Base-by-base conservation (phyloP, 225 moss, liverwort and hornwort genomes). In the Bryoerythrophyllum caledonicum region DNA sequence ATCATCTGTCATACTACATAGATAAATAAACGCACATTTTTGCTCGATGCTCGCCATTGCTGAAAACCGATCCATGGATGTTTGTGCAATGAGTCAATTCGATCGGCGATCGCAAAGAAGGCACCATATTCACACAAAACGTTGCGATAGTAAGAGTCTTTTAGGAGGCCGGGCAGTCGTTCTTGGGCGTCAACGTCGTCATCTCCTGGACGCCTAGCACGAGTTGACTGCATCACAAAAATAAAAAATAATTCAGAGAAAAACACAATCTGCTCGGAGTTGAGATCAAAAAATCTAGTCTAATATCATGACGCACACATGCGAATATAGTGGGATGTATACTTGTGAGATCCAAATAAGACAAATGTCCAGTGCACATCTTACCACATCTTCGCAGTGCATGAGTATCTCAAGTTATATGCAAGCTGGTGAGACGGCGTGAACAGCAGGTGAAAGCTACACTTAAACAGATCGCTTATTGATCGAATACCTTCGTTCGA, bases 1-100 rank as follows among this genome's bases (percentile, higher is more conserved):
- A 17, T n/a, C 52, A 70, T 58, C 10, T 27, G 54, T 53, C 38
- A 4, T 40, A 53, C 26, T 41, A 3, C 40, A 59, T 4, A 60
- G 51, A 44, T 70, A n/a, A 35, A 14, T 11, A n/a, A 24, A 70
- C 63, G 12, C 78, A 93, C 93, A 81, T 88, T 86, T 77, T 76
- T 88, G 80, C 91, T 92, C 40, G 64, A 76, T 61, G 94, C 92
- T 67, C 91, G 91, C 96, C 96, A 96, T 58, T 90, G 88, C 82
- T 96, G 96, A 79, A 96, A 96, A 25, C 96, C 96, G 51, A 96
- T 94, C 96, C 96, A 96, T 16, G 87, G 65, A 72, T 85, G 91
- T 80, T 79, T 87, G 76, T 96, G 96, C 23, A 92, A 74, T 6
- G 82, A 86, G 68, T 96, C 96, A 44, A 96, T 92, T 48, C 81